phyloP scores from a whole-genome alignment of 805 yeast species.

The Zygosaccharomyces lentus region DNA sequence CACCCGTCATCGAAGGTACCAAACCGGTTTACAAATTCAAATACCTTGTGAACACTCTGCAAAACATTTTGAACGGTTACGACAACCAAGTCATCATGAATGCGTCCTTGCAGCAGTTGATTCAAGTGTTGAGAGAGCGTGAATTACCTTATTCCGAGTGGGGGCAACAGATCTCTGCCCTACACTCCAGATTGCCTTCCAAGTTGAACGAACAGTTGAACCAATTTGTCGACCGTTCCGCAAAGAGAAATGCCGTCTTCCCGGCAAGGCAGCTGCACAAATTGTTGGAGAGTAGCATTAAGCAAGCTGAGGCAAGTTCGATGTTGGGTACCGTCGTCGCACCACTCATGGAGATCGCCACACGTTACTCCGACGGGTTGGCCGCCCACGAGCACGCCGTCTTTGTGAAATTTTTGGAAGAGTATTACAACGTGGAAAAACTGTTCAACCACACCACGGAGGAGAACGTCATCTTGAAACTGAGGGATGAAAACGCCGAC shows the following conservation, averaged over 20 bases:
- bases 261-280: constrained; percentile 85
- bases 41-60: constrained; percentile 53
- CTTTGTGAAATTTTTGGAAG: constrained; percentile 62
- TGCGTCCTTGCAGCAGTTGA: constrained; percentile 67
- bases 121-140: constrained; percentile 69
- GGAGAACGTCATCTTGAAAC: constrained; percentile 80
- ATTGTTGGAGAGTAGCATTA: constrained; percentile 56
- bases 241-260: constrained; percentile 71
- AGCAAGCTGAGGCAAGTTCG: constrained; percentile 47
- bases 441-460: constrained; percentile 77
- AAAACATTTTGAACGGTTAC: constrained; percentile 81
- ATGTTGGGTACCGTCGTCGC: constrained; percentile 56
- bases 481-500: constrained; percentile 84
- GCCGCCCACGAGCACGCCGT: constrained; percentile 78
- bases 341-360: constrained; percentile 71
- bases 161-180: constrained; percentile 78
- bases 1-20: constrained; percentile 76
- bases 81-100: constrained; percentile 95
- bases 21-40: constrained; percentile 76
- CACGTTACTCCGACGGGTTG: constrained; percentile 68
- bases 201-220: constrained; percentile 66
- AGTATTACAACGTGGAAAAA: constrained; percentile 73
- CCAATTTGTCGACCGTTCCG: constrained; percentile 61
- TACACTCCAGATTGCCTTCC: constrained; percentile 84
- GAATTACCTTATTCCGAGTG: constrained; percentile 92